Evolutionary conservation across 2,329 filamentous ascomycete genomes (phyloP), one percentile per base, ranked within the genome.

Genomic region (Lachnellula arida): DNA sequence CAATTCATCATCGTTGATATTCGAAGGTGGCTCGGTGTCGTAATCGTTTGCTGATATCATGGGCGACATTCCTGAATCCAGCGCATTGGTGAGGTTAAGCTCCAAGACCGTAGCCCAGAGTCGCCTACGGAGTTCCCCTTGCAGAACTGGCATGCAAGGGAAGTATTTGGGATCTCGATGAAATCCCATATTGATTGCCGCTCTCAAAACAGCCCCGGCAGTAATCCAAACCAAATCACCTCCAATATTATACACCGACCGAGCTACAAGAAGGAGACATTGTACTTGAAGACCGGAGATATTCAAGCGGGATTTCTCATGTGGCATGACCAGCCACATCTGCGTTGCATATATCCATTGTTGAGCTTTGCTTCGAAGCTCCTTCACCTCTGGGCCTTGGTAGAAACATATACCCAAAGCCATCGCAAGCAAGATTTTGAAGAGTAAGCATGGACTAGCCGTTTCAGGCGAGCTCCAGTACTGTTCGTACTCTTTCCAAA

Each of bases 71-170:
- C 81, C 80, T 0, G 77, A 74, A 54, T 80, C 76, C 23, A 81
- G 68, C 19, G 77, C 75, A 1, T 74, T 71, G 62, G 81, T 78
- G 12, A 83, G 54, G n/a, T 77, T 76, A 2, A 84, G 66, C 63
- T 84, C 81, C 5, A 83, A 55, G 11, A 82, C 74, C 0, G 79
- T 81, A 6, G 77, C 75, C 82, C 81, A 85, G 1, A 85, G 63
- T 2, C 81, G 73, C 4, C 81, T 72, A 2, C 81, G 74, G 67
- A 84, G 75, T 67, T 85, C 82, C 1, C 75, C 72, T 19, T 75
- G 72, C 37, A 79, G 74, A 0, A 70, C 63, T 2, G 77, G 73
- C 72, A 80, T 78, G 19, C 73, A 72, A 6, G 74, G 72, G 4
- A 83, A 74, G 55, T 75, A 70, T 32, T 70, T 73, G 0, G 82